Base-by-base conservation (phyloP, 352 stramenopile genomes). In the Pythium chondricola region DNA sequence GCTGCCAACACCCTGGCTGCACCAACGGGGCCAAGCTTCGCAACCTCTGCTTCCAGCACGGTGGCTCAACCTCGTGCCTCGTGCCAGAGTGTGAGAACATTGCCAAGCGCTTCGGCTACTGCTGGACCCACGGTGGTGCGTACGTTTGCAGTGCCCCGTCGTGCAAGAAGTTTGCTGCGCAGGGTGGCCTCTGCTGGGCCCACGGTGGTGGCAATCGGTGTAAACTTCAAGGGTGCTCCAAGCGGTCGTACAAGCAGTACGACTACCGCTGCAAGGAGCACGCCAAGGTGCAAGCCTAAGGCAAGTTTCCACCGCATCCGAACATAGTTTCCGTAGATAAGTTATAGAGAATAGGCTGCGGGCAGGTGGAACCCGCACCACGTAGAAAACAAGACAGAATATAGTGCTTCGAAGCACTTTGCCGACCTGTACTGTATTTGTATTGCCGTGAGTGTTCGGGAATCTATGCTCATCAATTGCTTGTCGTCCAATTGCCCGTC, bases 121-220 rank as follows among this genome's bases (percentile, higher is more conserved):
- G 61, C 52, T 55, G 56, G 35, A 56, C 43, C 0, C 61, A 69
- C 27, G 61, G 61, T 20, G 55, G 61, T 30, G 61, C 41, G 20
- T 56, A 56, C 39, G 33, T 56, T 18, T 56, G 48, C 40, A 56
- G 48, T 18, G 22, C 38, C 16, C 48, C 48, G 0, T 37, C 26
- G 16, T 67, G 59, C 44, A 44, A 61, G 24, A 67, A 67, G 44
- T 63, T 56, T 27, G 59, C 55, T 18, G 52, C 54, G 14, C 54
- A 61, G 41, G 52, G 58, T 20, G 59, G 59, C 13, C 54, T 63
- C 24, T 67, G 59, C 44, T 56, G 58, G 33, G 58, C 52, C 6
- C 58, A 67, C 27, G 58, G 58, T 21, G 58, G 58, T 35, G 58
- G 58, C 38, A 57, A 58, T 39, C 56, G 56, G 25, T 67, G 59